Conservation (phyloP, 495 filamentous ascomycete genomes). For the Aspergillus leporis region DNA sequence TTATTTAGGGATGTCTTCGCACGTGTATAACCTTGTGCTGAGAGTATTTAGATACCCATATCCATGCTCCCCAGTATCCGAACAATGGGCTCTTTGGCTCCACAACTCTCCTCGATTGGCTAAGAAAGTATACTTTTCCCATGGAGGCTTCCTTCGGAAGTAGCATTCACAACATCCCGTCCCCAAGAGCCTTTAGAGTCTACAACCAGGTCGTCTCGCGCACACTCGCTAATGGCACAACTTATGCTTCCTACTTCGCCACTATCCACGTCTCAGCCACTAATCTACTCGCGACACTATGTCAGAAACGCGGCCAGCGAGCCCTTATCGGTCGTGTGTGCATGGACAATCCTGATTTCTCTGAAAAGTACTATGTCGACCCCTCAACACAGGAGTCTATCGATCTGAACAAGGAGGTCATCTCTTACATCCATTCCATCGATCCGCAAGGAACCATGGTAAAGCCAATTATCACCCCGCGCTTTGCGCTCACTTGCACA, state of each 20-base stretch:
- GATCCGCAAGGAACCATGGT: conserved; percentile 65
- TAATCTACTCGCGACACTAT: conserved; percentile 83
- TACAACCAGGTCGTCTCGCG: conserved; percentile 75
- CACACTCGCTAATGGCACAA: conserved; percentile 87
- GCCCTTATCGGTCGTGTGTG: conserved; percentile 89
- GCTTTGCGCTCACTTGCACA: conserved; percentile 82
- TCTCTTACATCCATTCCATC: conserved; percentile 64
- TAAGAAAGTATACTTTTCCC: conserved; percentile 93
- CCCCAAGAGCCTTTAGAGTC: conserved; percentile 53
- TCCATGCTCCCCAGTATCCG: conserved; percentile 92
- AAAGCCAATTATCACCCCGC: conserved; percentile 80
- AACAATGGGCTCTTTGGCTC: conserved; percentile 91
- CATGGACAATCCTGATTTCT: conserved; percentile 72
- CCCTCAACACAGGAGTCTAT: conserved; percentile 55
- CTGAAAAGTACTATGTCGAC: conserved; percentile 77
- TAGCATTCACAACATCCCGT: conserved; percentile 21
- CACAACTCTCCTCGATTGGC: conserved; percentile 86
- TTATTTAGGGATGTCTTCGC: background rate
- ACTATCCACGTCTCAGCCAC: conserved; percentile 80
- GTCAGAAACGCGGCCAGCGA: conserved; percentile 72
- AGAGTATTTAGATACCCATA: conserved; percentile 72
- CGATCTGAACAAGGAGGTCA: conserved; percentile 56
- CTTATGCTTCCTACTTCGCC: conserved; percentile 87
- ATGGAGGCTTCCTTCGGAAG: conserved; percentile 70
- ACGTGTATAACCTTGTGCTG: background rate